Percentiles rank a stretch among this genome's conserved stretches.
Evolutionary conservation across 257 asterid genomes (phyloP).

Genomic region (Perilla frutescens): DNA sequence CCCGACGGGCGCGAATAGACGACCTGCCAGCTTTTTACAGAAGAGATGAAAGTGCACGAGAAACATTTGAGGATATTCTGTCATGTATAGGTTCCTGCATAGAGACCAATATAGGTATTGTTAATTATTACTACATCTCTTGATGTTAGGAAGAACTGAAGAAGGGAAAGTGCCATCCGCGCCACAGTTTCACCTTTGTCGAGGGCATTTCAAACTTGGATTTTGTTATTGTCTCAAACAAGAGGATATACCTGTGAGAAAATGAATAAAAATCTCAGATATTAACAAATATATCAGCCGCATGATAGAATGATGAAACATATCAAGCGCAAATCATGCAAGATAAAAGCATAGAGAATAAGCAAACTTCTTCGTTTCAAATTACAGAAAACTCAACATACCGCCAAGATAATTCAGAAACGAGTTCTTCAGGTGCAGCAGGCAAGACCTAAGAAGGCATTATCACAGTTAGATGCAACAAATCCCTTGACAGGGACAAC

Average conservation of each 20-base stretch:
- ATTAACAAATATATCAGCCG: neutral
- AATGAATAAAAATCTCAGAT: constrained; percentile 24
- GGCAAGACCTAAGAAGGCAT: constrained; percentile 70
- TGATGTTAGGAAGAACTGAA: neutral
- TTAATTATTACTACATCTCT: neutral
- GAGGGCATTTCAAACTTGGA: constrained; percentile 65
- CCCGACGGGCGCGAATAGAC: neutral
- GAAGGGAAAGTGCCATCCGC: neutral
- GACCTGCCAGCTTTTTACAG: constrained; percentile 21
- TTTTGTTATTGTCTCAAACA: constrained; percentile 82
- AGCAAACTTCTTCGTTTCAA: neutral
- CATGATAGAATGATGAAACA: neutral
- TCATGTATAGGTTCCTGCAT: constrained; percentile 83
- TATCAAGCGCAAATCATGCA: no score
- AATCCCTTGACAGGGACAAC: neutral
- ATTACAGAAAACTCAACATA: constrained; percentile 36
- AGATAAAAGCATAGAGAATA: neutral
- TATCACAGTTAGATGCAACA: constrained; percentile 28
- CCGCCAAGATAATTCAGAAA: constrained; percentile 95
- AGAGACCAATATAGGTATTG: constrained; percentile 18
- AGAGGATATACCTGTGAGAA: constrained; percentile 72
- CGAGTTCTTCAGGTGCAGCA: constrained; percentile 89
- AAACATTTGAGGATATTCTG: constrained; percentile 73
- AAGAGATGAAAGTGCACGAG: constrained; percentile 60
- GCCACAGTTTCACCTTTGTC: constrained; percentile 50